Percentiles rank a stretch among this genome's conserved stretches.
Evolutionary conservation across 2,329 filamentous ascomycete species (phyloP).

Genomic region (Apiospora aurea): DNA sequence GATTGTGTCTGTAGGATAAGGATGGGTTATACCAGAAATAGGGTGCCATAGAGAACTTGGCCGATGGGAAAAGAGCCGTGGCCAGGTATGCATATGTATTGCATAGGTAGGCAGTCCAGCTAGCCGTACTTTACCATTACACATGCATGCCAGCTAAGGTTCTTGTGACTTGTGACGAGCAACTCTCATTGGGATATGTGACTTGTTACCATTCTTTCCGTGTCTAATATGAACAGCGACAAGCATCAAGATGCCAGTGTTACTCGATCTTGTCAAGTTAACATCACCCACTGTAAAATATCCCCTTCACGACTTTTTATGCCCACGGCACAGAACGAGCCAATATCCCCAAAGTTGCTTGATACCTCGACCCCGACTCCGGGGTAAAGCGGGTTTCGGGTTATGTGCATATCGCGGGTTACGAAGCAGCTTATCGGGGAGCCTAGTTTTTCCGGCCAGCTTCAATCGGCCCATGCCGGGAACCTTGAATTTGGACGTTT

Average conservation of each 20-base stretch:
- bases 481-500: not conserved
- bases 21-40: not conserved
- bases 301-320: not conserved
- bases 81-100: not conserved
- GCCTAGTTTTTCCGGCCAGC: slow-evolving; percentile 6
- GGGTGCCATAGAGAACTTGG: not conserved
- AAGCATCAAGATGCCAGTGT: not conserved
- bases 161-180: too few relatives aligned
- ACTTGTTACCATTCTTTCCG: not conserved
- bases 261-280: too few relatives aligned
- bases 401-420: slow-evolving; percentile 11
- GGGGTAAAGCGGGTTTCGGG: slow-evolving; percentile 4
- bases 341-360: not conserved
- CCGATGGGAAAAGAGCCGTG: not conserved
- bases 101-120: not conserved
- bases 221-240: not conserved
- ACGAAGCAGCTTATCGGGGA: not conserved
- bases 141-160: too few relatives aligned
- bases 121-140: not conserved
- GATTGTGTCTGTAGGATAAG: not conserved
- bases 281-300: not conserved
- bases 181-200: not conserved
- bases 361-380: not conserved
- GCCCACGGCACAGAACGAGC: not conserved
- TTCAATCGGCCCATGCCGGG: slow-evolving; percentile 11